Conservation (phyloP, 2,329 filamentous ascomycete species). For the Fusarium mangiferae region DNA sequence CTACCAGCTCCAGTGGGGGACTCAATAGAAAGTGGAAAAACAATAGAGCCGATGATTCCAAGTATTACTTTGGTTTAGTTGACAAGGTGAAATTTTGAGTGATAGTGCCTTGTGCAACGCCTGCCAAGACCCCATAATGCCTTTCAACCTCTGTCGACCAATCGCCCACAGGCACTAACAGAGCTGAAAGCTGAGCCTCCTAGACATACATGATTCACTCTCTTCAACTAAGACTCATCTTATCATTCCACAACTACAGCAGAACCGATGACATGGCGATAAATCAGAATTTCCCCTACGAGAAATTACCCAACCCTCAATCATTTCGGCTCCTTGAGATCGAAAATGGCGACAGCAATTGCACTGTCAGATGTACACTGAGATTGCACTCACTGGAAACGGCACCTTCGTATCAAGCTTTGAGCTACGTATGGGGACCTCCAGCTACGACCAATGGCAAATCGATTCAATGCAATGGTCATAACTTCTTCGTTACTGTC, state of each 20-base stretch:
- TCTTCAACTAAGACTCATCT: neutral
- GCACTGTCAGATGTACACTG: neutral
- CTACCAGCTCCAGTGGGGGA: conserved; percentile 85
- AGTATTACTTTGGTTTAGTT: neutral
- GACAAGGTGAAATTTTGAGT: too few species aligned
- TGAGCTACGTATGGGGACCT: neutral
- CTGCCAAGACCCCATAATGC: neutral
- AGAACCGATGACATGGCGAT: neutral
- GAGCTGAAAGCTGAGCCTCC: neutral
- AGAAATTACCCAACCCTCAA: accelerated
- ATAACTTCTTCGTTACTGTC: neutral
- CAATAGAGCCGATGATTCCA: accelerated
- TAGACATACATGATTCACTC: neutral
- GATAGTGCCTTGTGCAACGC: neutral
- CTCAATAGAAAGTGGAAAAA: conserved; percentile 56
- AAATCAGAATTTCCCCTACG: neutral
- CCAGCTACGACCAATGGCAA: neutral
- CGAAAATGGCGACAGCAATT: too few species aligned
- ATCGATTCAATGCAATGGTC: neutral
- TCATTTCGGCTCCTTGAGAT: neutral
- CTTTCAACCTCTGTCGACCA: neutral
- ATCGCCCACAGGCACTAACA: neutral
- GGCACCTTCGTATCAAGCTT: neutral
- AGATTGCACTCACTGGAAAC: neutral
- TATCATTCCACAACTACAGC: neutral